phyloP scores from a whole-genome alignment of 169 alveolate genomes.

The Cystoisospora suis region DNA sequence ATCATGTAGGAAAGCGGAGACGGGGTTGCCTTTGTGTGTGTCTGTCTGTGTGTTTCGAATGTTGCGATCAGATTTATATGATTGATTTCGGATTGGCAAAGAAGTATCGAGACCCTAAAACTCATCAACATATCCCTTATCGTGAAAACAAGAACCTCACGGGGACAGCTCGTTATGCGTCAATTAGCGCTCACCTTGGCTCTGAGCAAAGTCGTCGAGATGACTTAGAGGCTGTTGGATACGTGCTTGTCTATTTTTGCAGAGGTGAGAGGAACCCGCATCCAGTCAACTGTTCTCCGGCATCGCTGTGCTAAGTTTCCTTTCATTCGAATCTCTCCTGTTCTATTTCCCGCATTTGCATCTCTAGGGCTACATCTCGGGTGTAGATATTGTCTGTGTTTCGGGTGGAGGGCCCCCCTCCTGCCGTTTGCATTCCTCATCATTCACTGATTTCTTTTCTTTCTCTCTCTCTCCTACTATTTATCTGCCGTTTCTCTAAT shows the following conservation, averaged over 20 bases:
- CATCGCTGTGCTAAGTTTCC: no score
- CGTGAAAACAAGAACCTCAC: conserved; percentile 96
- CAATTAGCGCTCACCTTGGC: conserved; percentile 98
- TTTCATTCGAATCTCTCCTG: no score
- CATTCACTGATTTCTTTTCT: no score
- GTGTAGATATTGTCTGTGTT: no score
- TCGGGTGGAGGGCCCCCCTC: no score
- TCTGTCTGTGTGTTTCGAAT: neutral
- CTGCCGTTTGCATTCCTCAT: no score
- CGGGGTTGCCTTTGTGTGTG: neutral
- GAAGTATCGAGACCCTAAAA: conserved; percentile 92
- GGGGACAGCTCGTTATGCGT: conserved; percentile 99
- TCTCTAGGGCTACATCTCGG: no score
- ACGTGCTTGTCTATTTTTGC: conserved; percentile 82
- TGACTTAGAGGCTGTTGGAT: conserved; percentile 90
- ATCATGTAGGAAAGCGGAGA: neutral
- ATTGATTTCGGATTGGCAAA: conserved; percentile 97
- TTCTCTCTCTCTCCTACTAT: no score
- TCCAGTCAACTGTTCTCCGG: no score
- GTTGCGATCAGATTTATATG: conserved; percentile 89
- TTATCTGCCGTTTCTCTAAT: no score
- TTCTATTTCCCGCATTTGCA: no score
- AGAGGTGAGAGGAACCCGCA: conserved; percentile 71
- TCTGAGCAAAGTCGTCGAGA: conserved; percentile 88
- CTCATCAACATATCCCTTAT: conserved; percentile 96